phyloP scores from a whole-genome alignment of 106 monocot species.

The Posidonia australis region DNA sequence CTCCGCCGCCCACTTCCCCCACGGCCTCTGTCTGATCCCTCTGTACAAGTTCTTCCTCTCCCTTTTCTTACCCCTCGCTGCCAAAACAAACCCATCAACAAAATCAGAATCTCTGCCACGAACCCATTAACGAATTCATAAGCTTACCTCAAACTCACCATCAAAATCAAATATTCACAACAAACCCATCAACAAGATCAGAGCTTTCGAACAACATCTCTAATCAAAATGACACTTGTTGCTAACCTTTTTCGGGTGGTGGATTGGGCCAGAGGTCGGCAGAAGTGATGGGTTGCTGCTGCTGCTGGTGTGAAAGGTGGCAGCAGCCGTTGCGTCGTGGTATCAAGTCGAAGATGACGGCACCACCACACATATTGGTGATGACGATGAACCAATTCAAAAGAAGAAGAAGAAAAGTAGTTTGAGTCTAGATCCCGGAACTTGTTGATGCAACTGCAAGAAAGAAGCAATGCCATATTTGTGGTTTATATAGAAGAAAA shows the following conservation, averaged over 20 bases:
- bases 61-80: slow-evolving; percentile 14
- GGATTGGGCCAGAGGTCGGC: slow-evolving; percentile 13
- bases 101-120: neutral
- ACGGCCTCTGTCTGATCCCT: slow-evolving; percentile 13
- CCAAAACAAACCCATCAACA: neutral
- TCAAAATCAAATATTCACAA: no score
- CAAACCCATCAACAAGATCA: neutral
- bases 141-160: neutral
- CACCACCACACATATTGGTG: slow-evolving; percentile 17
- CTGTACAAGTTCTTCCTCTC: slow-evolving; percentile 12
- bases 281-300: no score
- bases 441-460: no score
- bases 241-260: neutral
- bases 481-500: no score
- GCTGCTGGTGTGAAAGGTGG: neutral
- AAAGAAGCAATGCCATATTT: no score
- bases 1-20: slow-evolving; percentile 14
- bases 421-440: no score
- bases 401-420: no score
- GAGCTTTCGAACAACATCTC: no score
- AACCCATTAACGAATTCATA: neutral
- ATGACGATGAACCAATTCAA: no score
- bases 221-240: no score
- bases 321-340: neutral
- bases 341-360: slow-evolving; percentile 15